Evolutionary conservation across 768 basidiomycete species (phyloP).

Genomic region (Amanita pallidorosea): DNA sequence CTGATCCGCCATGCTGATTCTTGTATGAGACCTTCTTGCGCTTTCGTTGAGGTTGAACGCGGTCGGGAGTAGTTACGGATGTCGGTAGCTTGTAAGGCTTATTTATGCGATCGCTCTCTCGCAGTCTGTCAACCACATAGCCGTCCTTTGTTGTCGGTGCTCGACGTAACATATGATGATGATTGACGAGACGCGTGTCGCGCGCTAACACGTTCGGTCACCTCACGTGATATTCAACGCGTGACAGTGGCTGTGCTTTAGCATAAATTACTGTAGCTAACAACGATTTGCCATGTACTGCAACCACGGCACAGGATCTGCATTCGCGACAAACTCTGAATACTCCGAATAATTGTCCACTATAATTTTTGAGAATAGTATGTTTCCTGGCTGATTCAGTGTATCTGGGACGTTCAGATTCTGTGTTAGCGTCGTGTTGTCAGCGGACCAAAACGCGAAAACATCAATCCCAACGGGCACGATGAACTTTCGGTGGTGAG

Average conservation of each 20-base stretch:
- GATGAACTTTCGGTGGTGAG: slow-evolving; percentile 35
- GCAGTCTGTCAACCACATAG: slow-evolving; percentile 51
- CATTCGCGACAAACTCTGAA: slow-evolving; percentile 36
- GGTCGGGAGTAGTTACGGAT: slow-evolving; percentile 29
- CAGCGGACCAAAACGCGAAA: slow-evolving; percentile 51
- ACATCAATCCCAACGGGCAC: slow-evolving; percentile 38
- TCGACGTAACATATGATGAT: slow-evolving; percentile 50
- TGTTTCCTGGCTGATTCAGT: slow-evolving; percentile 31
- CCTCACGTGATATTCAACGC: not conserved
- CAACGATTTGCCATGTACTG: slow-evolving; percentile 13
- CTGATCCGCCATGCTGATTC: slow-evolving; percentile 46
- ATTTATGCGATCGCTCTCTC: slow-evolving; percentile 63
- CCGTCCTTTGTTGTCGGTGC: slow-evolving; percentile 63
- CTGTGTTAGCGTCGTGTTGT: slow-evolving; percentile 31
- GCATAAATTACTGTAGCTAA: not conserved
- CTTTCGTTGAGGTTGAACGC: slow-evolving; percentile 63
- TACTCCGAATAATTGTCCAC: slow-evolving; percentile 53
- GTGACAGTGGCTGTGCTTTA: not conserved
- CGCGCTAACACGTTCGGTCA: slow-evolving; percentile 11
- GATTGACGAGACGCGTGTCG: not conserved
- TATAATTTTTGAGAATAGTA: slow-evolving; percentile 45
- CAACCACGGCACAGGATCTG: slow-evolving; percentile 30
- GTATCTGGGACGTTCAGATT: slow-evolving; percentile 38
- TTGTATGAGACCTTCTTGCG: slow-evolving; percentile 86
- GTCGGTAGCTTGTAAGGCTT: slow-evolving; percentile 78